Evolutionary conservation across 2,329 filamentous ascomycete species (phyloP).

Genomic region (Xylariaceae sp.): DNA sequence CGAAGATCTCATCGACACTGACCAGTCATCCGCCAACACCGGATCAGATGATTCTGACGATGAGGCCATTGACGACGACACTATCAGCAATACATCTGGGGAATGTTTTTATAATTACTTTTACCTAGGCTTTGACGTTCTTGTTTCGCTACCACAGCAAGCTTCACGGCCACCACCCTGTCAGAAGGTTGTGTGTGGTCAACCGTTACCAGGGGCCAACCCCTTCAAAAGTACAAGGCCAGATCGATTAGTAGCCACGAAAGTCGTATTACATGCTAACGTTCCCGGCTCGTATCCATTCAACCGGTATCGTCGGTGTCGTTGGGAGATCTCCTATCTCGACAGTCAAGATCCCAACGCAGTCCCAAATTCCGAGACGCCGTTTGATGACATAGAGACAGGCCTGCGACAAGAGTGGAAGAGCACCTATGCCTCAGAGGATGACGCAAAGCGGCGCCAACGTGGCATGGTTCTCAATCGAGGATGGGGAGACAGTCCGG

Average conservation of each 20-base stretch:
- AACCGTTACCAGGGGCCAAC: constrained; percentile 26
- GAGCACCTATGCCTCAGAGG: constrained; percentile 55
- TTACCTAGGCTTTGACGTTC: constrained; percentile 86
- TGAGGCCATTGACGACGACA: constrained; percentile 54
- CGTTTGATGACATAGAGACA: constrained; percentile 68
- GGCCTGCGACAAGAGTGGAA: constrained; percentile 68
- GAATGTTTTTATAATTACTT: constrained; percentile 98
- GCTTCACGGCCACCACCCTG: constrained; percentile 62
- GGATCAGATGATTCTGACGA: constrained; percentile 66
- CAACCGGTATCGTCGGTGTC: constrained; percentile 84
- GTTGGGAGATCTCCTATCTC: constrained; percentile 73
- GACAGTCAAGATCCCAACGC: constrained; percentile 40
- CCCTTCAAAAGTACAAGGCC: constrained; percentile 41
- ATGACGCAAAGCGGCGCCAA: constrained; percentile 49
- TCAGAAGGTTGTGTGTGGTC: constrained; percentile 26
- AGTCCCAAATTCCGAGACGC: constrained; percentile 68
- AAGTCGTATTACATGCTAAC: constrained; percentile 91
- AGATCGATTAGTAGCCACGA: constrained; percentile 77
- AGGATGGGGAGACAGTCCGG: constrained; percentile 87
- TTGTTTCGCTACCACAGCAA: constrained; percentile 73
- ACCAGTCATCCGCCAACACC: constrained; percentile 70
- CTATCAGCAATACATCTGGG: constrained; percentile 51
- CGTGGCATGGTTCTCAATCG: constrained; percentile 85
- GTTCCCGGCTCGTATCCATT: constrained; percentile 95
- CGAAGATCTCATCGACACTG: constrained; percentile 65